Evolutionary conservation across 495 filamentous ascomycete genomes (phyloP).

Genomic region (Aspergillus affinis): DNA sequence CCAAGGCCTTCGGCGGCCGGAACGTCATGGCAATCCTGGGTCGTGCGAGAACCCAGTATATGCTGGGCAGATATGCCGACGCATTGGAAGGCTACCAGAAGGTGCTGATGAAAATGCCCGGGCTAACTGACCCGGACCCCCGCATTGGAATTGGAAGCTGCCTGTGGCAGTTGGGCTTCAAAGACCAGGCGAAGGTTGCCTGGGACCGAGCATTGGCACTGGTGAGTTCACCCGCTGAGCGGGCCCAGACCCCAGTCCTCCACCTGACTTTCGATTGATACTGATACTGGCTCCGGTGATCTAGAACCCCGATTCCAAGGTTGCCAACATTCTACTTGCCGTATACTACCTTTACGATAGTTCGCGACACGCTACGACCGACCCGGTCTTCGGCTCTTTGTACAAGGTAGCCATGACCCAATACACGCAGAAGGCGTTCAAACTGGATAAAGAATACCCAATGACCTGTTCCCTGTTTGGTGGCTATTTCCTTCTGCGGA

Average conservation of each 20-base stretch:
- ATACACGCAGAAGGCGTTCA: conserved; percentile 91
- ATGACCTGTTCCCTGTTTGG: conserved; percentile 89
- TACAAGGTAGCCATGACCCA: conserved; percentile 94
- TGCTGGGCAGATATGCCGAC: conserved; percentile 77
- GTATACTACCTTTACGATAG: conserved; percentile 84
- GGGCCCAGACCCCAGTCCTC: not conserved
- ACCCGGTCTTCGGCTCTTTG: conserved; percentile 71
- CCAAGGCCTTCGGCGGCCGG: conserved; percentile 73
- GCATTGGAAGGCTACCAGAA: conserved; percentile 84
- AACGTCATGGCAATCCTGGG: conserved; percentile 92
- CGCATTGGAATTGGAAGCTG: conserved; percentile 94
- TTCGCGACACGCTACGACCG: conserved; percentile 71
- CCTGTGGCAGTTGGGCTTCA: conserved; percentile 90
- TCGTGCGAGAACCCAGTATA: conserved; percentile 78
- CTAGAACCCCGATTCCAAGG: conserved; percentile 81
- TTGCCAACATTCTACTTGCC: conserved; percentile 85
- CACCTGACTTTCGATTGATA: not conserved
- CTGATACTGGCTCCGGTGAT: conserved; percentile 7
- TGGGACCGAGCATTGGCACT: conserved; percentile 88
- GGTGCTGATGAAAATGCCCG: conserved; percentile 77
- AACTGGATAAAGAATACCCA: conserved; percentile 89
- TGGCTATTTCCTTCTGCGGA: conserved; percentile 79
- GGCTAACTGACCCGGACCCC: conserved; percentile 91
- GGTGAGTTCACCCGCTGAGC: conserved; percentile 29
- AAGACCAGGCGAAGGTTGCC: conserved; percentile 83